Percentiles rank a stretch among this genome's conserved stretches.
These are phyloP conservation scores for Scenedesmus sp. DNA, from an alignment of 163 green algal genomes.

Conservation along the genomic window DNA sequence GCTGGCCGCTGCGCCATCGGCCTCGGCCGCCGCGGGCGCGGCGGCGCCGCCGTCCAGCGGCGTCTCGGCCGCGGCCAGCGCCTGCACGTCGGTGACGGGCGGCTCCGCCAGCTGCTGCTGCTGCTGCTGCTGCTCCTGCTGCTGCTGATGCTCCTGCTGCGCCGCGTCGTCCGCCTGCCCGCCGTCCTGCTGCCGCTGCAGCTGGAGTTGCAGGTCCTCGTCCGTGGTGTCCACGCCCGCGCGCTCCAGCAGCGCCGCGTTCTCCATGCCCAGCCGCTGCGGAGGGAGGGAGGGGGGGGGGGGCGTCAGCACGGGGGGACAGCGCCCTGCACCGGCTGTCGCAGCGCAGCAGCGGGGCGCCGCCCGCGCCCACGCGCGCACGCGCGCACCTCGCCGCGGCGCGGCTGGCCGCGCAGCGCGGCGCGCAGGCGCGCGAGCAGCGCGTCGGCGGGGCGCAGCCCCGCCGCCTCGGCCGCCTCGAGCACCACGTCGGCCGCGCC, in stretches of 20 bases:
- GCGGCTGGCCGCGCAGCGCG: conserved; percentile 10
- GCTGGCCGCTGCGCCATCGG: too few species aligned
- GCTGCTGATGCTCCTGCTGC: conserved; percentile 11
- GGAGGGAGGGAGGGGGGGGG: background rate
- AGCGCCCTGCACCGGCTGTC: too few species aligned
- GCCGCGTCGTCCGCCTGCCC: background rate
- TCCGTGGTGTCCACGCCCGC: conserved; percentile 15
- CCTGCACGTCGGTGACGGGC: background rate
- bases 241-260: conserved; percentile 10
- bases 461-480: conserved; percentile 24
- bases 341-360: too few species aligned
- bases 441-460: conserved; percentile 11
- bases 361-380: background rate
- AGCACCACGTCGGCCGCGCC: conserved; percentile 20
- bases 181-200: conserved; percentile 20
- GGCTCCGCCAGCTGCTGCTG: conserved; percentile 18
- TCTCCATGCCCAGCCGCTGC: conserved; percentile 20
- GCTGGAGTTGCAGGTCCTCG: background rate
- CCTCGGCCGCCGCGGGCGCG: too few species aligned
- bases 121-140: background rate
- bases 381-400: conserved; percentile 29
- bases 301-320: too few species aligned
- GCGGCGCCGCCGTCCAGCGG: conserved; percentile 13
- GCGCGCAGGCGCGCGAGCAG: conserved; percentile 1
- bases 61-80: background rate